phyloP scores from a whole-genome alignment of 768 basidiomycete genomes.

The Lenzites betulinus region DNA sequence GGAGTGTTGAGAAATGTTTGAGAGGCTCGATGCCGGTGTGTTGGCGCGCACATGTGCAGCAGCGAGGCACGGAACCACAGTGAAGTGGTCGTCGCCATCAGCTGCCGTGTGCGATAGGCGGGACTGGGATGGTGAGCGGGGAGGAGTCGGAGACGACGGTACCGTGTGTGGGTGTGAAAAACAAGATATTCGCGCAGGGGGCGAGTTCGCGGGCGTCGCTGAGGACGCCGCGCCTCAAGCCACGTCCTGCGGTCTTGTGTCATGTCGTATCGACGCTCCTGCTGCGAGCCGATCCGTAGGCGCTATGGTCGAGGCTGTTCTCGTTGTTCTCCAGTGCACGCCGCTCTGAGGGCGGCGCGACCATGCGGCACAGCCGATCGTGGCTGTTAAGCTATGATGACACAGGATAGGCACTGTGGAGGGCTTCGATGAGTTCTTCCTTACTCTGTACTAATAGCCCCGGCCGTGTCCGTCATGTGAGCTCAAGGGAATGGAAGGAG shows the following conservation, averaged over 20 bases:
- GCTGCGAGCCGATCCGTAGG: constrained; percentile 53
- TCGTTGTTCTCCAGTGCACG: constrained; percentile 20
- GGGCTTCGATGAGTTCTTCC: no score
- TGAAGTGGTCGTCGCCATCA: constrained; percentile 80
- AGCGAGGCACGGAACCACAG: constrained; percentile 79
- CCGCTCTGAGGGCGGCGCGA: constrained; percentile 24
- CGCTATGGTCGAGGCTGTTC: constrained; percentile 51
- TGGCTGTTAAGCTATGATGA: no score
- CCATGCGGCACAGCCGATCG: constrained; percentile 63
- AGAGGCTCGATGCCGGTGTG: constrained; percentile 60
- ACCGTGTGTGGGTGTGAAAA: constrained; percentile 30
- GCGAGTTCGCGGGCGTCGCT: constrained; percentile 55
- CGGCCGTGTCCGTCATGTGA: no score
- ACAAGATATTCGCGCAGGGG: constrained; percentile 56
- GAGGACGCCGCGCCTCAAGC: constrained; percentile 59
- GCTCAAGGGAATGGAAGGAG: no score
- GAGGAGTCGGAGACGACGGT: constrained; percentile 16
- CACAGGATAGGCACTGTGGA: no score
- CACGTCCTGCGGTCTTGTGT: constrained; percentile 39
- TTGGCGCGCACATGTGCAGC: constrained; percentile 52
- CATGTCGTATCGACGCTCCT: constrained; percentile 52
- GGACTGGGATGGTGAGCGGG: constrained; percentile 34
- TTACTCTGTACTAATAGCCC: no score
- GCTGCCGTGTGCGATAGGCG: constrained; percentile 40
- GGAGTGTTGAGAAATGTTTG: constrained; percentile 34